Percentiles rank a stretch among this genome's conserved stretches.
phyloP scores from a whole-genome alignment of 2,329 filamentous ascomycete genomes.

The Acrocalymma vagum region DNA sequence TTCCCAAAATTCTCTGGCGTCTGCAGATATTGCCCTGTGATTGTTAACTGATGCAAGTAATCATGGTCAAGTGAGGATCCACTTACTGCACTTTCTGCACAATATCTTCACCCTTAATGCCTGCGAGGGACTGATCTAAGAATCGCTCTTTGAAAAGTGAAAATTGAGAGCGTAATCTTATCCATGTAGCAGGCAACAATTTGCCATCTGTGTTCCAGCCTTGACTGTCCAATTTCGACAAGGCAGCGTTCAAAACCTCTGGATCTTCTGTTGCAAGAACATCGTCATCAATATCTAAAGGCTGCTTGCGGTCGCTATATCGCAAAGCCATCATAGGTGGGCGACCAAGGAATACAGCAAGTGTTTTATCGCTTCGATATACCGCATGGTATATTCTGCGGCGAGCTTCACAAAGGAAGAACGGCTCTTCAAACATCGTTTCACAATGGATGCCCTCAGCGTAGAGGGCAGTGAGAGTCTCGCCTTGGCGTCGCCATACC shows the following conservation, averaged over 20 bases:
- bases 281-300: slow-evolving; percentile 42
- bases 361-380: slow-evolving; percentile 42
- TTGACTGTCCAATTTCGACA: slow-evolving; percentile 35
- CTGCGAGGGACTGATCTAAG: slow-evolving; percentile 42
- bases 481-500: slow-evolving; percentile 43
- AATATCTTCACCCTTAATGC: slow-evolving; percentile 37
- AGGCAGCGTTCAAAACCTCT: slow-evolving; percentile 28
- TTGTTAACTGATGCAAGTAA: slow-evolving; percentile 3
- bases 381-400: slow-evolving; percentile 36
- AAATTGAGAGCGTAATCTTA: slow-evolving; percentile 35
- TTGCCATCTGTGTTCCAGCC: slow-evolving; percentile 43
- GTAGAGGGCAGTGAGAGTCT: slow-evolving; percentile 36
- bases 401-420: slow-evolving; percentile 42
- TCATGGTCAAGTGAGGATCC: no score
- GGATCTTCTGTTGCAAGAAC: slow-evolving; percentile 33
- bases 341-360: slow-evolving; percentile 45
- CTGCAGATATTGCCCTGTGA: slow-evolving; percentile 33
- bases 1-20: slow-evolving; percentile 38
- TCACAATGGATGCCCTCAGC: slow-evolving; percentile 46
- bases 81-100: slow-evolving; percentile 40
- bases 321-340: slow-evolving; percentile 45
- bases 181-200: slow-evolving; percentile 35
- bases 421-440: slow-evolving; percentile 33
- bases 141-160: slow-evolving; percentile 41
- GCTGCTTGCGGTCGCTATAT: slow-evolving; percentile 40